phyloP scores from a whole-genome alignment of 805 yeast species.

The Sugiyamaella marilandica region DNA sequence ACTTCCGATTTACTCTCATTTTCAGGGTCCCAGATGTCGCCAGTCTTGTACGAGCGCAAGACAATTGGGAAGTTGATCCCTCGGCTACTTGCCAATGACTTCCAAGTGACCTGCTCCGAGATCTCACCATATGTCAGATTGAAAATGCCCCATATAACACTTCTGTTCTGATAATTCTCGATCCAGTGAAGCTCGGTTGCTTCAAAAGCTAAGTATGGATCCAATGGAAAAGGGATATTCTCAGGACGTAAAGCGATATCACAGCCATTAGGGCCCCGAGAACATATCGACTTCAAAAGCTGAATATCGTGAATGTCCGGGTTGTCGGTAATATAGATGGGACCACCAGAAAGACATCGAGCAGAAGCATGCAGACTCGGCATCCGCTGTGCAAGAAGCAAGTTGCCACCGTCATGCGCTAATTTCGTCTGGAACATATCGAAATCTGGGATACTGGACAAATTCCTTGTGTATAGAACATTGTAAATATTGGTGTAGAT shows the following conservation, averaged over 20 bases:
- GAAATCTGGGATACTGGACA: slow-evolving; percentile 27
- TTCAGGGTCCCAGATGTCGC: slow-evolving; percentile 11
- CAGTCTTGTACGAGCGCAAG: slow-evolving; percentile 11
- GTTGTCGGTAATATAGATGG: slow-evolving; percentile 29
- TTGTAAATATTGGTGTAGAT: slow-evolving; percentile 27
- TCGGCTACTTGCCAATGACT: background rate
- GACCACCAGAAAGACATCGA: slow-evolving; percentile 31
- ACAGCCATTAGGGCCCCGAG: slow-evolving; percentile 3
- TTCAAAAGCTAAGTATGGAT: slow-evolving; percentile 18
- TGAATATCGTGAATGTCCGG: slow-evolving; percentile 22
- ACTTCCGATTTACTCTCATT: background rate
- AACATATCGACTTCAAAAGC: slow-evolving; percentile 15
- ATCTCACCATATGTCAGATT: slow-evolving; percentile 2
- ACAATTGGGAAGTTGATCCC: slow-evolving; percentile 3
- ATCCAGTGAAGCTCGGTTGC: slow-evolving; percentile 11
- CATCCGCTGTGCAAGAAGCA: background rate
- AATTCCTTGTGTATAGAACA: slow-evolving; percentile 22
- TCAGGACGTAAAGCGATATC: slow-evolving; percentile 13
- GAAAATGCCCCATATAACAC: slow-evolving; percentile 1
- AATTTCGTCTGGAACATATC: slow-evolving; percentile 31
- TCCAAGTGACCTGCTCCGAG: background rate
- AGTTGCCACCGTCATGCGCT: slow-evolving; percentile 7
- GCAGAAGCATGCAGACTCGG: slow-evolving; percentile 29
- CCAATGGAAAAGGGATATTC: slow-evolving; percentile 13
- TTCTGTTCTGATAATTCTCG: slow-evolving; percentile 4